Evolutionary conservation across 108 stramenopile species (phyloP).

Genomic region (Nitzschia sp.): DNA sequence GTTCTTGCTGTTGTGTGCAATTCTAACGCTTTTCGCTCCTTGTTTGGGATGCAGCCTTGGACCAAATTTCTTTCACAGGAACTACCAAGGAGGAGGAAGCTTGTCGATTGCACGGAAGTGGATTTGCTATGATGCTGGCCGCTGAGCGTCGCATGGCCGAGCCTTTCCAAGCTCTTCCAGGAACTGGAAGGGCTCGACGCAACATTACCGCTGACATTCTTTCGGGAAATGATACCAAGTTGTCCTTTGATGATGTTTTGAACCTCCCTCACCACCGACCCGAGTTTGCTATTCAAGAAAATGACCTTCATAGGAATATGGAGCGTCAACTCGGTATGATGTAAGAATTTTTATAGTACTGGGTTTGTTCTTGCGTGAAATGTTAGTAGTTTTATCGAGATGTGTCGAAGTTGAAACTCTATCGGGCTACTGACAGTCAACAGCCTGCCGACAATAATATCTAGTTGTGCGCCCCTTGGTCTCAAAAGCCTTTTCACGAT

Average conservation of each 20-base stretch:
- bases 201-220: conserved; percentile 76
- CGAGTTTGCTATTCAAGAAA: conserved; percentile 21
- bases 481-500: too few relatives aligned
- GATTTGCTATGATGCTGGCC: conserved; percentile 82
- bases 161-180: conserved; percentile 50
- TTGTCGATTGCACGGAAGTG: conserved; percentile 81
- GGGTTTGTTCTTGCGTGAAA: too few relatives aligned
- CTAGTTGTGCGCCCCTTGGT: too few relatives aligned
- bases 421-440: too few relatives aligned
- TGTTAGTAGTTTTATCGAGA: too few relatives aligned
- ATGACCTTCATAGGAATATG: conserved; percentile 66
- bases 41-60: conserved; percentile 23
- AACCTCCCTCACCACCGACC: conserved; percentile 60
- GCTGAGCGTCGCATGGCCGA: conserved; percentile 75
- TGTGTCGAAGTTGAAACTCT: too few relatives aligned
- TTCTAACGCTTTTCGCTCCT: neutral
- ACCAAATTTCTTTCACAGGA: conserved; percentile 32
- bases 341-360: neutral
- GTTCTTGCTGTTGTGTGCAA: neutral
- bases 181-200: conserved; percentile 49
- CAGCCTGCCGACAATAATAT: too few relatives aligned
- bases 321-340: conserved; percentile 77
- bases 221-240: conserved; percentile 63
- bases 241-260: conserved; percentile 79
- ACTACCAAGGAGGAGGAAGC: conserved; percentile 49